Evolutionary conservation across 2,329 filamentous ascomycete species (phyloP), one percentile per base, ranked within the genome.

Genomic region (Ophiostoma novo-ulmi): DNA sequence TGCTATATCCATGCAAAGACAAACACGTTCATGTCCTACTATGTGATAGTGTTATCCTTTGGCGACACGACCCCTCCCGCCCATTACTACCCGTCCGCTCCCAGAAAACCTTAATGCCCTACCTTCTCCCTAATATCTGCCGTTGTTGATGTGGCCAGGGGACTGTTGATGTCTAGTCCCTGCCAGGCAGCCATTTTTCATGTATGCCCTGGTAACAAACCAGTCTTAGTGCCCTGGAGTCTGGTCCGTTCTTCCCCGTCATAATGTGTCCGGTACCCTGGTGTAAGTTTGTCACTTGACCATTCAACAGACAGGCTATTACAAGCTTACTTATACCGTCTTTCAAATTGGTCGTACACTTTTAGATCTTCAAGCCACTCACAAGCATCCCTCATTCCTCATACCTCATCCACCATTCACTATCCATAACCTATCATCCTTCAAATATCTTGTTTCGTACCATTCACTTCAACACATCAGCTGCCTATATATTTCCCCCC

Each of bases 41-140:
- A 44, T 17, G 41, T 44, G 22, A 10, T 26, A 35, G 61, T 41
- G 41, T 31, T n/a, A 5, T 35, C 17, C 17, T 58, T 38, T 38
- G 17, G 38, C 58, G 11, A 48, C 39, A n/a, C 69, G 48, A n/a
- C 63, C 35, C 69, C 41, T 67, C 36, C 63, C 35, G 35, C n/a
- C 58, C 58, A 63, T 63, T 35, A 4, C 22, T 63, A 39, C 63
- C 44, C 58, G 22, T 36, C 64, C 39, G 55, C 65, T 71, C 71
- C 71, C 71, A 70, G 71, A 55, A 71, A 73, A 73, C 70, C 71
- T 73, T 73, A 73, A 69, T 70, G 17, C 70, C 68, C 39, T 69
- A 69, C 70, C 66, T 22, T 26, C 52, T 26, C 39, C 64, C 69
- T 39, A 26, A 61, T 65, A 69, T 69, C 71, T 71, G 70, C 67